Evolutionary conservation across 2,329 filamentous ascomycete genomes (phyloP).

Genomic region (Paraconiothyrium brasiliense): DNA sequence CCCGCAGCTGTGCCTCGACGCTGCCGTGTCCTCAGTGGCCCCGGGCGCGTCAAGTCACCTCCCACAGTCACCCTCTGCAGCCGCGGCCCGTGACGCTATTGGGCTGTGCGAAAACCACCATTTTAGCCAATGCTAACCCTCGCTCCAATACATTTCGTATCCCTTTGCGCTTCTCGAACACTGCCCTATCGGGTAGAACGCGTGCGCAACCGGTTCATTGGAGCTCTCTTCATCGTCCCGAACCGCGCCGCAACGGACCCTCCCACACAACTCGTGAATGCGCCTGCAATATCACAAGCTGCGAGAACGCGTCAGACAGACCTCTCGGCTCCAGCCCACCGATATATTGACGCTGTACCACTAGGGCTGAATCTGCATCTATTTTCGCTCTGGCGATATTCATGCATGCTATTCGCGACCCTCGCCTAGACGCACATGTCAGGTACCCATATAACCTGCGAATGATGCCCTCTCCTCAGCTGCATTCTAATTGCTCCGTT

Average conservation of each 20-base stretch:
- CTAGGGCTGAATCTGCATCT: constrained; percentile 14
- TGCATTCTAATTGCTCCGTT: constrained; percentile 5
- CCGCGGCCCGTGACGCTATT: not conserved
- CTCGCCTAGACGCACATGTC: constrained; percentile 14
- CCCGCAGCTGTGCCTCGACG: not conserved
- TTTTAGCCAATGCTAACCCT: constrained; percentile 19
- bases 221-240: not conserved
- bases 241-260: too few relatives aligned
- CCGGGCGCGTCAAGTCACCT: constrained; percentile 4
- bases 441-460: constrained; percentile 14
- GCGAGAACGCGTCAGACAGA: constrained; percentile 10
- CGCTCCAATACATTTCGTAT: constrained; percentile 25
- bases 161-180: constrained; percentile 3
- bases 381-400: constrained; percentile 10
- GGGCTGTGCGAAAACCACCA: constrained; percentile 6
- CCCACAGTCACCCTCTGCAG: constrained; percentile 1
- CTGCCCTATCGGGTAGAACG: not conserved
- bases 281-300: constrained; percentile 5
- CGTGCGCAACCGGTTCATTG: not conserved
- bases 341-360: constrained; percentile 13
- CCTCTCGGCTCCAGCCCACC: constrained; percentile 7
- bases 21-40: constrained; percentile 6
- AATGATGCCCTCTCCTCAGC: constrained; percentile 2
- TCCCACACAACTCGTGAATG: not conserved
- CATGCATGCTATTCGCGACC: constrained; percentile 7